Evolutionary conservation across 2,329 filamentous ascomycete genomes (phyloP).

Genomic region (Trichoderma guizhouense): DNA sequence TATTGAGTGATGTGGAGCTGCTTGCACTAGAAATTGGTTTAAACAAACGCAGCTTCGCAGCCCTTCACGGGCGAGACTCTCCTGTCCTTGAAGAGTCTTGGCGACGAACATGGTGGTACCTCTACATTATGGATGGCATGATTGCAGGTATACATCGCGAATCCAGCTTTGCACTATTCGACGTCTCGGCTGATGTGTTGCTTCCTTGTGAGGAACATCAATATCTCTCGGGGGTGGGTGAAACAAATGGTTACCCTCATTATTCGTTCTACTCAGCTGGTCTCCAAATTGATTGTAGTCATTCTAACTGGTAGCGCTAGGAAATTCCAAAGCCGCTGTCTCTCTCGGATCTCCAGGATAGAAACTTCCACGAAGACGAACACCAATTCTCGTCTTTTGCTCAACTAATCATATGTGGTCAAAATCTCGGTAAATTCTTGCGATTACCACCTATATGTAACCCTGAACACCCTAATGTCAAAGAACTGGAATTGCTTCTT

Average conservation of each 20-base stretch:
- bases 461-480: background rate
- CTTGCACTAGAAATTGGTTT: background rate
- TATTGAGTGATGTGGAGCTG: background rate
- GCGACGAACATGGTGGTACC: background rate
- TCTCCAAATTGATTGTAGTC: background rate
- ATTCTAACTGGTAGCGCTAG: background rate
- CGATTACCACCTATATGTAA: background rate
- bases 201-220: background rate
- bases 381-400: background rate
- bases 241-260: background rate
- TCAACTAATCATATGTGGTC: background rate
- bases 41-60: background rate
- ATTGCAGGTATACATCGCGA: background rate
- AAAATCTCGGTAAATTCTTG: background rate
- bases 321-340: background rate
- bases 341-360: background rate
- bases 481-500: background rate
- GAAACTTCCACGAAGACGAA: background rate
- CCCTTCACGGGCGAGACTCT: background rate
- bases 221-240: background rate
- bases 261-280: background rate
- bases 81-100: background rate
- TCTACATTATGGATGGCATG: background rate
- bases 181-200: background rate
- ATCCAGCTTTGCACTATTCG: background rate